Conservation (phyloP, 176 grass and related monocot species). For the Oryza australiensis region DNA sequence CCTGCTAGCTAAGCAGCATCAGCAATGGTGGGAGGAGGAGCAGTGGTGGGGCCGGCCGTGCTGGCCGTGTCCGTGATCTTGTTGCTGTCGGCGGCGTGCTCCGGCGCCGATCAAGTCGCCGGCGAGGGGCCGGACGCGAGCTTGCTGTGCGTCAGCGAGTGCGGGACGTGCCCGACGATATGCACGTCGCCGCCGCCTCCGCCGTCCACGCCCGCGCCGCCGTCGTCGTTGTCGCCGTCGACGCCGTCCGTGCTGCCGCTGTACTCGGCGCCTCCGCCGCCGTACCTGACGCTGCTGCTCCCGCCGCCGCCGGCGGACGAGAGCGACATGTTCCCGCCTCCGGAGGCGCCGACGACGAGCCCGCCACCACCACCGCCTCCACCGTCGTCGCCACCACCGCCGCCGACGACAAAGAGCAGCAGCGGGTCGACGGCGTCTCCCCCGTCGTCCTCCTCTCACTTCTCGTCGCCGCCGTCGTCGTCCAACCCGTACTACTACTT, state of each 20-base stretch:
- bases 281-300: slow-evolving; percentile 42
- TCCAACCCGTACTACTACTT: slow-evolving; percentile 78
- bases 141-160: slow-evolving; percentile 60
- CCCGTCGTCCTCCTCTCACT: slow-evolving; percentile 29
- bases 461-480: slow-evolving; percentile 46
- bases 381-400: neutral
- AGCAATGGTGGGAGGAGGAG: slow-evolving; percentile 39
- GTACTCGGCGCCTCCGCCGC: slow-evolving; percentile 40
- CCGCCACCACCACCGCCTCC: neutral
- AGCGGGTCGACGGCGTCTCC: slow-evolving; percentile 18
- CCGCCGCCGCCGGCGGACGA: slow-evolving; percentile 23
- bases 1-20: neutral
- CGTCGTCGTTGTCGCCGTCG: slow-evolving; percentile 1
- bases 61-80: neutral
- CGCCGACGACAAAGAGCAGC: slow-evolving; percentile 26
- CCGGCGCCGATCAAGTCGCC: neutral
- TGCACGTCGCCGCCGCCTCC: slow-evolving; percentile 49
- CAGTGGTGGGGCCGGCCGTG: neutral
- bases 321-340: neutral
- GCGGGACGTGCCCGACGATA: slow-evolving; percentile 65
- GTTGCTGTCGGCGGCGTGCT: neutral
- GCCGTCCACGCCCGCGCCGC: slow-evolving; percentile 28
- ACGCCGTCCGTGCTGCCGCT: neutral
- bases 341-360: neutral
- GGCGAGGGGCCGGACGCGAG: slow-evolving; percentile 43